Conservation (phyloP, 768 basidiomycete genomes). For the Tubosaeta sp. region DNA sequence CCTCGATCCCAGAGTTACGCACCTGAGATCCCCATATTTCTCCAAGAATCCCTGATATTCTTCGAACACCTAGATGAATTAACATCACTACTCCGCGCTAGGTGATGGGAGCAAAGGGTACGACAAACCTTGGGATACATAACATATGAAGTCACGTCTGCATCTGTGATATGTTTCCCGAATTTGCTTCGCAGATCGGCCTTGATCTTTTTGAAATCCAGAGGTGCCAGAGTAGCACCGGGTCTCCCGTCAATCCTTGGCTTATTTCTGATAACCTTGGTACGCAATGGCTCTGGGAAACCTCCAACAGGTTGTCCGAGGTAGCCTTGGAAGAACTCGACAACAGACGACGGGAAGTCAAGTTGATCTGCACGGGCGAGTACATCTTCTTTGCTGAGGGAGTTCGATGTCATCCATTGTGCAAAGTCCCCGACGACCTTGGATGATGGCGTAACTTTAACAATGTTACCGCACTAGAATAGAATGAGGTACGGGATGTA, state of each 20-base stretch:
- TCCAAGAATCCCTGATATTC: constrained; percentile 94
- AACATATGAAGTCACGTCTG: constrained; percentile 90
- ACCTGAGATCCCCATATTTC: constrained; percentile 95
- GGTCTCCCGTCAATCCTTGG: constrained; percentile 92
- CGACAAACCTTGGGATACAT: constrained; percentile 94
- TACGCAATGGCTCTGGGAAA: constrained; percentile 95
- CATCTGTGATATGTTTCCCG: constrained; percentile 91
- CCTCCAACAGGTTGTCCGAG: constrained; percentile 97
- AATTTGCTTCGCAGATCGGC: constrained; percentile 88
- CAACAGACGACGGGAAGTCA: constrained; percentile 96
- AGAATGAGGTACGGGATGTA: constrained; percentile 3
- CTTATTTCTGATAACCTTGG: constrained; percentile 89
- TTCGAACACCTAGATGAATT: constrained; percentile 75
- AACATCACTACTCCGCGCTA: constrained; percentile 6
- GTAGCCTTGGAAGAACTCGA: constrained; percentile 99
- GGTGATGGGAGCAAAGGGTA: constrained; percentile 4
- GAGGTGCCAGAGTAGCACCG: constrained; percentile 78
- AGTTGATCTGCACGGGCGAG: constrained; percentile 80
- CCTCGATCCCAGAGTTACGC: constrained; percentile 21
- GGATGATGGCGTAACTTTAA: constrained; percentile 99
- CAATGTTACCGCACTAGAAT: constrained; percentile 86
- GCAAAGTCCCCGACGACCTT: constrained; percentile 99
- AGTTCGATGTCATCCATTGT: constrained; percentile 98
- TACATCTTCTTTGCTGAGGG: constrained; percentile 82
- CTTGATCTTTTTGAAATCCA: constrained; percentile 97